Evolutionary conservation across 305 asterid genomes (phyloP), one percentile per base, ranked within the genome.

Genomic region (Fraxinus greggii): DNA sequence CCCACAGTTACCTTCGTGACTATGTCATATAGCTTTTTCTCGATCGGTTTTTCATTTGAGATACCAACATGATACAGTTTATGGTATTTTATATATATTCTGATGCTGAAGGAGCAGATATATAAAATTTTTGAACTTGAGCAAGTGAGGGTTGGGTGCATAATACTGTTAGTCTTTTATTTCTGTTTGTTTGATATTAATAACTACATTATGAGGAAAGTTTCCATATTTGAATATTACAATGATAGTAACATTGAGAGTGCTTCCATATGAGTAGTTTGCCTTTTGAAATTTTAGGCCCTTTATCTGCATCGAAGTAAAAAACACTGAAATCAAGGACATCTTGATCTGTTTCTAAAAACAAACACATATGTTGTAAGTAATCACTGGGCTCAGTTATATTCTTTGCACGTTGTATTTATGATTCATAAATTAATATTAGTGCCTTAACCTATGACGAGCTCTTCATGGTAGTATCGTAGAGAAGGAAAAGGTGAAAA

Each of bases 41-140:
- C 33, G 79, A 70, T 77, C 32, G 76, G 79, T 80, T 31, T 19
- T 56, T 78, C 32, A 70, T 8, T 81, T 82, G n/a, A 72, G 78
- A 78, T 78, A 59, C 38, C 26, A 70, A 33, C 7, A 12, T 79
- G 40, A 72, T 51, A 31, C 31, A 36, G 5, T 61, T 75, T 63
- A 9, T 63, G 5, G n/a, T 56, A 19, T 56, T 56, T 56, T 56
- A 3, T 1, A 56, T 56, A 7, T 63, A 63, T 63, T 63, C 72
- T 24, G 32, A 63, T 7, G 72, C 24, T 63, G 72, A 63, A 63
- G 15, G 15, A 10, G 33, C 17, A 63, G 72, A 63, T 24, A 24
- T 9, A 63, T 63, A 63, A 7, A 63, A 56, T 0, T 24, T 19
- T 63, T 63, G 31, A 63, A 63, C 26, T 63, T 63, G 33, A 63